Evolutionary conservation across 2,329 filamentous ascomycete species (phyloP).

Genomic region (Monilinia fructigena): DNA sequence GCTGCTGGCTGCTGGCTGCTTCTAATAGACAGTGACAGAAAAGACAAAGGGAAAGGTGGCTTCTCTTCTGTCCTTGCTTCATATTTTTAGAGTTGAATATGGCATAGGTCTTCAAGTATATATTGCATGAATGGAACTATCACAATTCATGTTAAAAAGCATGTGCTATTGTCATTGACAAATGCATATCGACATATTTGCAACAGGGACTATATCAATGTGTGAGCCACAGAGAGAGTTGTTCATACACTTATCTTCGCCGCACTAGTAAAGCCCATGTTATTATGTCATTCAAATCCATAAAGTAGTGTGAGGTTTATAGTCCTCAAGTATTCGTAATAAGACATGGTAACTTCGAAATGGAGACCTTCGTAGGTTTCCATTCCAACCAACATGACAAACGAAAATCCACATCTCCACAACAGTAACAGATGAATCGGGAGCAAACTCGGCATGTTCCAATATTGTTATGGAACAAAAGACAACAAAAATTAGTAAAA

Average conservation of each 20-base stretch:
- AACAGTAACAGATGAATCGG: not conserved
- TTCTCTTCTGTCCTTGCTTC: not conserved
- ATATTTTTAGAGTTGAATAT: not conserved
- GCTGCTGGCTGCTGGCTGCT: not conserved
- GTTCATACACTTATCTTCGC: too few relatives aligned
- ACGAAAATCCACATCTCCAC: conserved; percentile 5
- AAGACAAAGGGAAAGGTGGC: not conserved
- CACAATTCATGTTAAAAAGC: not conserved
- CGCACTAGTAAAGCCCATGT: not conserved
- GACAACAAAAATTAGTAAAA: not conserved
- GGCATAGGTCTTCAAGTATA: not conserved
- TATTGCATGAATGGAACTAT: not conserved
- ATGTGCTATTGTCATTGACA: not conserved
- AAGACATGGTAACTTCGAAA: not conserved
- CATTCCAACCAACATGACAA: conserved; percentile 3
- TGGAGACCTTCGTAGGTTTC: conserved; percentile 4
- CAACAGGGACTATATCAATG: not conserved
- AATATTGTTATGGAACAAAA: not conserved
- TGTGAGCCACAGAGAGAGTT: not conserved
- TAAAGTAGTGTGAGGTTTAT: not conserved
- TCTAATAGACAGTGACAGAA: not conserved
- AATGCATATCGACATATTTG: not conserved
- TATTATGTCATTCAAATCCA: not conserved
- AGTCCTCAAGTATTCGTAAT: not conserved
- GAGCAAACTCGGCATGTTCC: conserved; percentile 16